Evolutionary conservation across 768 basidiomycete species (phyloP).

Genomic region (Mrakia hoshinonis): DNA sequence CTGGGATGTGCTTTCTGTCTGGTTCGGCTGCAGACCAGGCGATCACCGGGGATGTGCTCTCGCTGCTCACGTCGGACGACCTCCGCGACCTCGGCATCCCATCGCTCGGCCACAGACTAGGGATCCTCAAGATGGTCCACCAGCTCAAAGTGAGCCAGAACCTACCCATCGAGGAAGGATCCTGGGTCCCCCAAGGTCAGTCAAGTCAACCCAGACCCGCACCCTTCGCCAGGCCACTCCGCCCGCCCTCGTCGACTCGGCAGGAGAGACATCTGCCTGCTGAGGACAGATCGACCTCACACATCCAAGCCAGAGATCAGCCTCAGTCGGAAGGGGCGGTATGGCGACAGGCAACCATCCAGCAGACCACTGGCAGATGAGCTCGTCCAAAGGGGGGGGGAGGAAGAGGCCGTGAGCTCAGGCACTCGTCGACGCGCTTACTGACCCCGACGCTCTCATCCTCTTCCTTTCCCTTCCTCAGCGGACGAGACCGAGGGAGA

Average conservation of each 20-base stretch:
- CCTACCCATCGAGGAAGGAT: slow-evolving; percentile 69
- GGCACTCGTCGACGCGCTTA: neutral
- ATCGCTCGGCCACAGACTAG: slow-evolving; percentile 83
- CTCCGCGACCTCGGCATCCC: slow-evolving; percentile 78
- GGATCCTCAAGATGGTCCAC: slow-evolving; percentile 88
- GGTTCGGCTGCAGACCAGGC: slow-evolving; percentile 72
- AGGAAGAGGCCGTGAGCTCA: neutral
- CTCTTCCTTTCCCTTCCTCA: slow-evolving; percentile 30
- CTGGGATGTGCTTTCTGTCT: neutral
- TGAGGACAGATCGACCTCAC: no score
- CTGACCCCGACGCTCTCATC: neutral
- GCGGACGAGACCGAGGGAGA: slow-evolving; percentile 2
- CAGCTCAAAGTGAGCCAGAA: slow-evolving; percentile 74
- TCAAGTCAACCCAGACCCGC: slow-evolving; percentile 39
- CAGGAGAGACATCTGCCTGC: neutral
- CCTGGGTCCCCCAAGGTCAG: slow-evolving; percentile 85
- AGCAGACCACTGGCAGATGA: no score
- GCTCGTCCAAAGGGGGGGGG: no score
- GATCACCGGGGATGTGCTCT: slow-evolving; percentile 82
- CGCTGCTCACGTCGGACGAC: slow-evolving; percentile 69
- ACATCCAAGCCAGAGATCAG: no score
- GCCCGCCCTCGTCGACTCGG: neutral
- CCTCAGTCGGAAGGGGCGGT: no score
- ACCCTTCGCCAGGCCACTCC: neutral
- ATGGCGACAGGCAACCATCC: no score